Evolutionary conservation across 805 yeast species (phyloP).

Genomic region (Grigorovia transvaalensis): DNA sequence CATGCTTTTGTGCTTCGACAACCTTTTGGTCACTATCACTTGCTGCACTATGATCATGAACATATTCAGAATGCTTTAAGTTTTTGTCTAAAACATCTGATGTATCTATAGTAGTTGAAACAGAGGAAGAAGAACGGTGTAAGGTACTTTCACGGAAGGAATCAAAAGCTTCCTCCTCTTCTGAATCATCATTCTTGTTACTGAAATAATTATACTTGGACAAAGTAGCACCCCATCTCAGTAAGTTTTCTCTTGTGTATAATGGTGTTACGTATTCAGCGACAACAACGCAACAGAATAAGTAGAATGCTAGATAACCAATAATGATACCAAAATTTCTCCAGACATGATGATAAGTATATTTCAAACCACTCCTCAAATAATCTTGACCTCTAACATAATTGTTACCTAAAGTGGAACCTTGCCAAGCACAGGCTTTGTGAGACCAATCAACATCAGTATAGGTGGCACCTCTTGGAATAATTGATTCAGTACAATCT

Average conservation of each 20-base stretch:
- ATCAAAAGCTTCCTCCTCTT: not conserved
- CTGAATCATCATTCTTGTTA: not conserved
- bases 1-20: conserved; percentile 29
- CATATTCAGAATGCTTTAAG: conserved; percentile 1
- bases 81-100: conserved; percentile 1
- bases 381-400: conserved; percentile 50
- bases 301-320: conserved; percentile 37
- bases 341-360: conserved; percentile 56
- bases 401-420: conserved; percentile 45
- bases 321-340: conserved; percentile 61
- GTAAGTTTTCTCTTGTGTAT: conserved; percentile 10
- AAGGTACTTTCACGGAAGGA: not conserved
- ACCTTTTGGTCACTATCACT: not conserved
- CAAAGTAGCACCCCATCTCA: conserved; percentile 4
- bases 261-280: conserved; percentile 26
- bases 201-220: conserved; percentile 3
- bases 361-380: conserved; percentile 37
- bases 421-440: conserved; percentile 49
- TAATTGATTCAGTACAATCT: conserved; percentile 40
- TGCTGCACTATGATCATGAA: conserved; percentile 6
- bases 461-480: conserved; percentile 55
- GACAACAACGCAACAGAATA: conserved; percentile 20
- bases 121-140: conserved; percentile 6
- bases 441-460: conserved; percentile 28
- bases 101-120: conserved; percentile 8